Base-by-base conservation (phyloP, 1,139 yeast genomes). In the Sugiyamaella pinicola region DNA sequence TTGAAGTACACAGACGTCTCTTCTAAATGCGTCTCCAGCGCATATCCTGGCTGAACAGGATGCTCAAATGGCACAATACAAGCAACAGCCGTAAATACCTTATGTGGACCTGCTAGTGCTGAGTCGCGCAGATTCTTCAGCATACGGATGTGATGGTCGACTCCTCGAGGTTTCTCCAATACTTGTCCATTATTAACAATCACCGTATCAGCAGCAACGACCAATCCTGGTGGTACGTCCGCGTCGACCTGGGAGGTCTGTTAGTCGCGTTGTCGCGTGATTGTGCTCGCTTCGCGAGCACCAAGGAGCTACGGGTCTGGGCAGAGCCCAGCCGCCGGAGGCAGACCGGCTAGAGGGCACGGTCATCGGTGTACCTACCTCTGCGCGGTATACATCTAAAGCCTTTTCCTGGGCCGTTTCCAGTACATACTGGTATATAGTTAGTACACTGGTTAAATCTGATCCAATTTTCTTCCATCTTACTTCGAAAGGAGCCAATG, bases 131-230 rank as follows among this genome's bases (percentile, higher is more conserved):
- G 75, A 28, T 55, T 62, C 58, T 70, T 72, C 60, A 80, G 77
- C 77, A 72, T 77, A 21, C 62, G 74, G 51, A 73, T 73, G 53
- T 74, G 74, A 67, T 89, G 90, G 57, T 67, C 78, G 51, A 72
- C 73, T 6, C 76, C 73, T 6, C 64, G 66, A 0, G 99, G 99
- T 67, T 93, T 93, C 67, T 91, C 98, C 59, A 83, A 78, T 9
- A 91, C 81, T 26, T 68, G 64, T 3, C 82, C 83, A 42, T 79
- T 75, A 47, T 81, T 74, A 21, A 82, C 81, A n/a, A 91, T 81
- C 8, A 93, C 79, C 0, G 97, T 89, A 65, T 95, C 98, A n/a
- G 96, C 93, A 1, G 95, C 82, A 4, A 87, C 63, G 3, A 83
- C 71, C 2, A 87, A 64, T 2, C 64, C 65, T 12, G 77, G 76